Evolutionary conservation across 257 asterid species (phyloP), one percentile per base, ranked within the genome.

Genomic region (Fraxinus americana): DNA sequence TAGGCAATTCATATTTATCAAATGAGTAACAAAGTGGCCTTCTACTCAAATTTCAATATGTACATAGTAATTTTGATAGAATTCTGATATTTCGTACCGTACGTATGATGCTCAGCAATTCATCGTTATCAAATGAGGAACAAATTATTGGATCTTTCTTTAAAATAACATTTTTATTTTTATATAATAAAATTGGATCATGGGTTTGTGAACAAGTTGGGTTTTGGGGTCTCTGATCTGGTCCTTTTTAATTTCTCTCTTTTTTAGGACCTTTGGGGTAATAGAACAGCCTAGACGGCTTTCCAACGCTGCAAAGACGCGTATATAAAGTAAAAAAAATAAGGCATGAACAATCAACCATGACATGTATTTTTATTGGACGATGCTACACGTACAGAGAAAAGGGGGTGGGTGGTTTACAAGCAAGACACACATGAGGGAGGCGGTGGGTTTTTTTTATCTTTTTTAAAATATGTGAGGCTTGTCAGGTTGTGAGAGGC

Each of bases 231-330:
- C 7, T 74, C 45, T 75, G 83, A 67, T 77, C 52, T 67, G 84
- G 74, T 54, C 59, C 72, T 81, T 69, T 76, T 81, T 63, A 76
- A 68, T 79, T 63, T 66, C 71, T 45, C 5, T 57, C 25, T 41
- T 70, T 23, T 16, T 30, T 82, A 77, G 86, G 87, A 86, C 89
- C 91, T 84, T 86, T 85, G 82, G 90, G 88, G 86, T 78, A 82
- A 79, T 86, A 86, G 23, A 87, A 80, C 85, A 82, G 80, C 81
- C 84, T 74, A 81, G 32, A 39, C 83, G 92, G 87, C 97, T 82
- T 88, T 88, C 85, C 84, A 91, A 71, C 75, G 4, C 66, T 17
- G 81, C 74, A 38, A 87, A 86, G 92, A 84, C 92, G 30, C 90
- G 81, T 70, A 72, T 59, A 10, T 67, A 17, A 77, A 59, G 32